Evolutionary conservation across 208 protist genomes (phyloP), one percentile per base, ranked within the genome.

Genomic region (Sergeia podlipaevii): DNA sequence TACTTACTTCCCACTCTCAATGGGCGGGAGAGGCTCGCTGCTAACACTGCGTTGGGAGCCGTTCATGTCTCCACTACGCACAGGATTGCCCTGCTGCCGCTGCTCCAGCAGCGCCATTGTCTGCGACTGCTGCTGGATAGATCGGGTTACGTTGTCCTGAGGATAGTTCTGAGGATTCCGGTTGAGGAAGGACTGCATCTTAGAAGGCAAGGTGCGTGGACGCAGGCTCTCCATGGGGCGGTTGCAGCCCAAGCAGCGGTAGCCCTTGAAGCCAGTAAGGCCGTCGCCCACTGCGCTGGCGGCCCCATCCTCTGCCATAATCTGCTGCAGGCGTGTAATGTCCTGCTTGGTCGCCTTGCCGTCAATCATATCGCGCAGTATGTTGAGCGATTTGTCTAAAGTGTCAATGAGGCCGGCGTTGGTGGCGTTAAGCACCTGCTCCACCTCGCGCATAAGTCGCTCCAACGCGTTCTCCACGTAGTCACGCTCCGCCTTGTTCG

Each of bases 401-500:
- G 89, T 95, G 62, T 95, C 89, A 64, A 95, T 93, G 37, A 95
- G 80, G 24, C 89, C 85, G 18, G 85, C 85, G 58, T 95, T 95
- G 39, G 85, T 95, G 0, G 84, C 82, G 56, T 95, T 95, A 8
- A 95, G 70, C 21, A 95, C 89, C 63, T 95, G 89, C 65, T 95
- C 89, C 71, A 95, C 89, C 79, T 95, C 85, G 0, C 89, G 84
- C 85, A 92, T 95, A 23, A 95, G 66, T 21, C 84, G 77, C 76
- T 95, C 89, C 49, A 95, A 74, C 30, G 89, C 84, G 48, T 95
- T 95, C 64, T 95, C 85, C 1, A 95, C 89, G 59, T 93, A 95
- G 61, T 95, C 89, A 20, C 89, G 84, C 55, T 95, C 89, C 10
- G 89, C 89, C 71, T 95, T 95, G 68, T 93, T 93, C 2, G 89